A percentile compares a stretch with the other conserved stretches of the same genome.
Conservation (phyloP, 2,329 filamentous ascomycete genomes). For the Aspergillus sp. region DNA sequence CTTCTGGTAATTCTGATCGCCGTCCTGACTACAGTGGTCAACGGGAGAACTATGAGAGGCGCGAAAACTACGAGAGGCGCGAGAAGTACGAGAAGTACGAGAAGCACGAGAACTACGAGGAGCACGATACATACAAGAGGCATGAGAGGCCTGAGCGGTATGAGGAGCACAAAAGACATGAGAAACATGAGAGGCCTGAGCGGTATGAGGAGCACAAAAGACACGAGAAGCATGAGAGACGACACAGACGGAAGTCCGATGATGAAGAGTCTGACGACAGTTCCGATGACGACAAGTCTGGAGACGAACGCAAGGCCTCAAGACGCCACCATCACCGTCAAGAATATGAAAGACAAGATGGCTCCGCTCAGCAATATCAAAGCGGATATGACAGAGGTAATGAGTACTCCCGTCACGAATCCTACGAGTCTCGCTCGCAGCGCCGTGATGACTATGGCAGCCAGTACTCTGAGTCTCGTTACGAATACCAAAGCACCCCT, state of each 20-base stretch:
- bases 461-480: background rate
- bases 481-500: conserved; percentile 13
- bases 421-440: background rate
- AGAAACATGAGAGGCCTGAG: background rate
- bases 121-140: background rate
- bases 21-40: background rate
- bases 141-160: background rate
- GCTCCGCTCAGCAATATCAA: background rate
- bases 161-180: background rate
- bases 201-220: background rate
- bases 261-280: background rate
- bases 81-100: background rate
- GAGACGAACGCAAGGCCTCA: background rate
- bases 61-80: background rate
- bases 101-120: background rate
- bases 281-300: background rate
- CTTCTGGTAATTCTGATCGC: background rate
- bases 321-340: background rate
- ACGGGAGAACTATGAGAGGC: background rate
- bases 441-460: background rate
- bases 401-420: background rate
- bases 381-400: background rate
- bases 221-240: background rate
- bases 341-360: background rate
- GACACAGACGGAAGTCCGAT: background rate